Conservation (phyloP, 202 grass and related monocot species). For the Setaria italica region DNA sequence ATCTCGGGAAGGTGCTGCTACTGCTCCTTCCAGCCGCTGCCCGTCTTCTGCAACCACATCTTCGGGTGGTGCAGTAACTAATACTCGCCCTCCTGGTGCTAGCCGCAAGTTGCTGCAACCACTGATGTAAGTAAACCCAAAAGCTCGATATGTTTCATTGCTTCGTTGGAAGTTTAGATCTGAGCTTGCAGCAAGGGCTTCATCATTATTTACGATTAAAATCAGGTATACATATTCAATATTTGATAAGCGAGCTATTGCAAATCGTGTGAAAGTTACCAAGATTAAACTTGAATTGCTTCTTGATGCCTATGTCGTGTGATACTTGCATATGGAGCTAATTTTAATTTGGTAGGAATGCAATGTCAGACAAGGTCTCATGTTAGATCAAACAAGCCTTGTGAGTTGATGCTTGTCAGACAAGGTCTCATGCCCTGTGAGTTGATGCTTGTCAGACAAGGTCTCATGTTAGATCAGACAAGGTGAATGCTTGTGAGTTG, state of each 20-base stretch:
- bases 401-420: neutral
- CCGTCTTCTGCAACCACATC: too few species aligned
- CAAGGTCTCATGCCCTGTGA: neutral
- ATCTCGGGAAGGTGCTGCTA: too few species aligned
- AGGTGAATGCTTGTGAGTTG: neutral
- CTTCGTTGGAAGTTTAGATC: slow-evolving; percentile 32
- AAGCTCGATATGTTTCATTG: too few species aligned
- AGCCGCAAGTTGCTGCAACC: too few species aligned
- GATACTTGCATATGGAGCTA: neutral
- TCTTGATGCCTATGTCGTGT: neutral
- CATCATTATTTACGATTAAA: neutral
- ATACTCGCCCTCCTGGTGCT: too few species aligned
- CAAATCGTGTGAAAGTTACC: neutral
- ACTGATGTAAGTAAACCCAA: too few species aligned
- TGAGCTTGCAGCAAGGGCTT: slow-evolving; percentile 42
- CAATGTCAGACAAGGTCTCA: neutral
- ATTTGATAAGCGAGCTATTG: neutral
- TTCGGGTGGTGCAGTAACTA: too few species aligned
- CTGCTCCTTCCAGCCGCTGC: too few species aligned
- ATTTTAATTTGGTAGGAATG: neutral
- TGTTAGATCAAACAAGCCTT: neutral
- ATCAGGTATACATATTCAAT: neutral
- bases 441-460: neutral
- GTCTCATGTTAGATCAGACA: neutral
- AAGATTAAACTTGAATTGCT: neutral